Evolutionary conservation across 306 rosid species (phyloP), one percentile per base, ranked within the genome.

Genomic region (apple (Malus domestica)): DNA sequence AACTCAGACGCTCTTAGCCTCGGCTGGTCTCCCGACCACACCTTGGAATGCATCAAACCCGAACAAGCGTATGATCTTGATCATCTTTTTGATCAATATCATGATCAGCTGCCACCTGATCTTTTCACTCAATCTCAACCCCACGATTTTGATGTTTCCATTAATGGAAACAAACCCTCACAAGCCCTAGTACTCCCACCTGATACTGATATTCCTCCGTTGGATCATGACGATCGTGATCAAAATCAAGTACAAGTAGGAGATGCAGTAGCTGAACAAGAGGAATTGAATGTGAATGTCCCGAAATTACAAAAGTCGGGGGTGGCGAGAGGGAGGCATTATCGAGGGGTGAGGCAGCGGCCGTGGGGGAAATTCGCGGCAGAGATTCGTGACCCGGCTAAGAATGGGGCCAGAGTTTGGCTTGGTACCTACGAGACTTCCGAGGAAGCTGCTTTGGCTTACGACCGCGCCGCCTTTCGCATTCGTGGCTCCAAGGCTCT

Each of bases 351-450:
- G 25, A 80, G 93, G 44, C 76, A 77, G 44, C 22, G 93, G 52
- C 87, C 90, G 46, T 88, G 90, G 89, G 93, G 93, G 1, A 89
- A 81, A 67, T 89, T 73, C 76, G 87, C 90, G 9, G 85, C 90
- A 5, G 89, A 89, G 87, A 89, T 89, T 71, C 81, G 89, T 3
- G 90, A 86, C 67, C 93, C 90, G 66, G 79, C 87, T 4, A 83
- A 65, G 79, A 86, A 82, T 51, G 90, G 90, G 0, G 87, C 89
- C 1, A 71, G 93, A 67, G 87, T 78, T 3, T 89, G 93, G 90
- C 93, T 89, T 4, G 93, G 90, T 8, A 89, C 90, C 4, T 86
- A 89, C 76, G 84, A 83, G 80, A 89, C 89, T 10, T 85, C 89
- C 1, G 90, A 89, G 81, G 89, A 85, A 12, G 93, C 93, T 2